These are phyloP conservation scores for Schizophyllum amplum DNA, from an alignment of 1,284 basidiomycete species.

Conservation along the genomic window DNA sequence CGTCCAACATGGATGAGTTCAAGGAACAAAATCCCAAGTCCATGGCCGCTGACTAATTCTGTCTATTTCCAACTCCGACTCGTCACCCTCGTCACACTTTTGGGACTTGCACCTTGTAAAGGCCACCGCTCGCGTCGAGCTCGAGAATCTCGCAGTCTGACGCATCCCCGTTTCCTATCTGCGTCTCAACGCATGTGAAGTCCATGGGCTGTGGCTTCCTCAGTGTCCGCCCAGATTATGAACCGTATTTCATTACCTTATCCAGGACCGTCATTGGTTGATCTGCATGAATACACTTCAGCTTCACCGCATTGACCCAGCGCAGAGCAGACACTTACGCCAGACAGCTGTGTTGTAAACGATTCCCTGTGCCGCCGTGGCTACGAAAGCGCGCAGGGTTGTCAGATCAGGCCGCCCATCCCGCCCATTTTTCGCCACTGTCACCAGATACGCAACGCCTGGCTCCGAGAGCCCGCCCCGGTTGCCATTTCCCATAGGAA, in stretches of 20 bases:
- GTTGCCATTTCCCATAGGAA: slow-evolving; percentile 67
- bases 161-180: slow-evolving; percentile 64
- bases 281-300: slow-evolving; percentile 36
- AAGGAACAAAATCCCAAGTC: background rate
- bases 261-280: slow-evolving; percentile 79
- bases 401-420: slow-evolving; percentile 71
- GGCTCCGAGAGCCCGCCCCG: slow-evolving; percentile 42
- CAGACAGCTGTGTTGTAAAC: slow-evolving; percentile 77
- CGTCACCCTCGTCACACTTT: slow-evolving; percentile 8
- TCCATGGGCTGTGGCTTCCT: slow-evolving; percentile 52
- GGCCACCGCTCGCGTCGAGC: slow-evolving; percentile 29
- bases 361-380: slow-evolving; percentile 74
- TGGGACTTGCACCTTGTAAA: slow-evolving; percentile 29
- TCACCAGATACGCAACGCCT: slow-evolving; percentile 65
- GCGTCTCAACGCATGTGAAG: slow-evolving; percentile 78
- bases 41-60: slow-evolving; percentile 6
- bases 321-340: slow-evolving; percentile 52
- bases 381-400: slow-evolving; percentile 75
- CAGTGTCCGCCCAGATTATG: slow-evolving; percentile 7
- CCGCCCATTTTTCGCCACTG: slow-evolving; percentile 70
- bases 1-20: background rate
- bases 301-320: slow-evolving; percentile 4
- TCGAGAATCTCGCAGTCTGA: slow-evolving; percentile 75
- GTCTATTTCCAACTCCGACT: slow-evolving; percentile 6
- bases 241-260: slow-evolving; percentile 33